phyloP scores from a whole-genome alignment of 129 eudicot species.

The Mikania micrantha region DNA sequence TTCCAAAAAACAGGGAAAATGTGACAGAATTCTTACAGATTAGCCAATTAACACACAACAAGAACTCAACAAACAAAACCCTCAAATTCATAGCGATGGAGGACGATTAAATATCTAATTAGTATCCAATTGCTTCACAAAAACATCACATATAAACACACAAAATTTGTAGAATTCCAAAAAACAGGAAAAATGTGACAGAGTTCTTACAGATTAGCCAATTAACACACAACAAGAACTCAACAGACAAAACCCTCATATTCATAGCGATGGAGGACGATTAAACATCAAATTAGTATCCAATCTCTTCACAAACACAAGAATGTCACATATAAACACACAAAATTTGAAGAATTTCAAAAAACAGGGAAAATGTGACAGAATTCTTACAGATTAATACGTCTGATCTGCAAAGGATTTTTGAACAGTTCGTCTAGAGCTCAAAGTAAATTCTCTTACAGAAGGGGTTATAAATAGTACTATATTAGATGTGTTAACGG shows the following conservation, averaged over 20 bases:
- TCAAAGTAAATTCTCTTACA: slow-evolving; percentile 6
- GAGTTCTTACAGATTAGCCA: no score
- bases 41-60: slow-evolving; percentile 5
- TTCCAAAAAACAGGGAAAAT: no score
- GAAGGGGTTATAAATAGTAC: slow-evolving; percentile 20
- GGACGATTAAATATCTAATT: no score
- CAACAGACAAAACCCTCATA: no score
- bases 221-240: no score
- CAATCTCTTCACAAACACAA: no score
- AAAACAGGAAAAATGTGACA: no score
- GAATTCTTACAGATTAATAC: slow-evolving; percentile 23
- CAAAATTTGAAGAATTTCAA: neutral
- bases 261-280: no score
- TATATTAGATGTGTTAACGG: slow-evolving; percentile 20
- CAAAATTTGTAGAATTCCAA: no score
- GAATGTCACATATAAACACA: neutral
- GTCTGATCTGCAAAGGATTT: slow-evolving; percentile 16
- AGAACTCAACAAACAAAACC: neutral
- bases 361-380: slow-evolving; percentile 2
- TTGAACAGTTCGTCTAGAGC: slow-evolving; percentile 11
- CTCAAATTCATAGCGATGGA: neutral
- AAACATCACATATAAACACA: no score
- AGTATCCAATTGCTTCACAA: slow-evolving; percentile 3
- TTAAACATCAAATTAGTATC: no score
- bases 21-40: no score